Evolutionary conservation across 2,329 filamentous ascomycete species (phyloP), one percentile per base, ranked within the genome.

Genomic region (Chaetomium globosum): DNA sequence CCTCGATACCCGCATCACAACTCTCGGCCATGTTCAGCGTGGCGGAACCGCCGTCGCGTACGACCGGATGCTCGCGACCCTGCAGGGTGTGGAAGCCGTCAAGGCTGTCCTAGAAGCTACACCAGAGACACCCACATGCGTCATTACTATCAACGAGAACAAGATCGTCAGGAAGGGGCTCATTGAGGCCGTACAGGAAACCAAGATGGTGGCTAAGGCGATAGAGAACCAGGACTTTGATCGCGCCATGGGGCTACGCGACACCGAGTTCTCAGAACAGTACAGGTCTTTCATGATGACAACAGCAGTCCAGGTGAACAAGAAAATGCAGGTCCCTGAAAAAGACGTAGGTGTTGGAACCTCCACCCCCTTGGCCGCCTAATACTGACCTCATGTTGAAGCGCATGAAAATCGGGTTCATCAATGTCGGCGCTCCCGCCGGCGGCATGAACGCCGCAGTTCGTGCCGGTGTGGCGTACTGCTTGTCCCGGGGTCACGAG

Each of bases 401-500:
- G 90, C 87, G 89, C 71, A 93, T 98, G 91, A 89, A 88, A 70
- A 91, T 99, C 73, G 95, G 92, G 57, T 97, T 99, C 74, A 92
- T 99, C 78, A 96, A 98, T 73, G 93, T 98, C 28, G 95, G 95
- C 73, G 95, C 95, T 13, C 95, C 95, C 8, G 95, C 95, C 33
- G 95, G 95, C 77, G 95, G 95, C 73, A 98, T 99, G 91, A 99
- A 99, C 78, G 93, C 94, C 31, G 95, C 95, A 51, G 95, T 96
- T 23, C 88, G 95, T 71, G 94, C 92, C 33, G 94, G 92, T 16
- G 93, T 97, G 21, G 92, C 93, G 36, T 97, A 97, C 81, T 98
- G 93, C 76, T 78, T 96, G 65, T 90, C 91, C 53, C 87, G 93
- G 65, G 95, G 95, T n/a, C 95, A 99, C 77, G 92, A 92, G 60